Base-by-base conservation (phyloP, 73 alveolate species). In the Urostyla sp. region DNA sequence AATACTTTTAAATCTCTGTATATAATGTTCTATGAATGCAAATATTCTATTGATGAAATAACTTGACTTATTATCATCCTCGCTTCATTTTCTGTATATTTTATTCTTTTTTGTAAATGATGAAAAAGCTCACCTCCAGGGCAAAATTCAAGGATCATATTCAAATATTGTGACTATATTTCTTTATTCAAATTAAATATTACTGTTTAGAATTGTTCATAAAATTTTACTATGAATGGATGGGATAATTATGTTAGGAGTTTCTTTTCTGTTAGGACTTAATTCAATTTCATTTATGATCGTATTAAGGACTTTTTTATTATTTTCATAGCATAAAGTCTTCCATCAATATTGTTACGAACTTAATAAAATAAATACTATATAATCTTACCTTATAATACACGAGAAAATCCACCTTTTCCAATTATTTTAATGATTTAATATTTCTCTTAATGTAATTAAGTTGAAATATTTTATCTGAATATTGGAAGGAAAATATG, bases 101-200 rank as follows among this genome's bases (percentile, higher is more conserved):
- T 58, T 6, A 49, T 40, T 59, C 76, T n/a, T 23, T 20, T 18
- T 79, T 79, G 36, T 28, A 50, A 4, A 79, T 35, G 56, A 50
- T 90, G 60, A 58, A 90, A 51, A 59, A 90, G 80, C 60, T 90
- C 96, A 43, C 96, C 96, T 30, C 96, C 93, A 38, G 97, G 95
- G 59, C 98, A 93, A 52, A 87, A 94, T 61, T 94, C 98, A 37
- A 88, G 35, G 5, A 88, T 74, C 46, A 88, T 57, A 52, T 87
- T 69, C 46, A 88, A 55, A 32, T 73, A 46, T 13, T 31, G 46
- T 53, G 28, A 53, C 86, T 73, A 51, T 40, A 50, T 16, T 32
- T 7, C 51, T 32, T 2, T 53, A 15, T 7, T 31, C 6, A 48
- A 13, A 30, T 4, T 16, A 60, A 34, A 30, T 28, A 32, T 69